These are phyloP conservation scores for Gamsiella multidivaricata DNA, from an alignment of 192 early-diverging fungal genomes.

Conservation along the genomic window DNA sequence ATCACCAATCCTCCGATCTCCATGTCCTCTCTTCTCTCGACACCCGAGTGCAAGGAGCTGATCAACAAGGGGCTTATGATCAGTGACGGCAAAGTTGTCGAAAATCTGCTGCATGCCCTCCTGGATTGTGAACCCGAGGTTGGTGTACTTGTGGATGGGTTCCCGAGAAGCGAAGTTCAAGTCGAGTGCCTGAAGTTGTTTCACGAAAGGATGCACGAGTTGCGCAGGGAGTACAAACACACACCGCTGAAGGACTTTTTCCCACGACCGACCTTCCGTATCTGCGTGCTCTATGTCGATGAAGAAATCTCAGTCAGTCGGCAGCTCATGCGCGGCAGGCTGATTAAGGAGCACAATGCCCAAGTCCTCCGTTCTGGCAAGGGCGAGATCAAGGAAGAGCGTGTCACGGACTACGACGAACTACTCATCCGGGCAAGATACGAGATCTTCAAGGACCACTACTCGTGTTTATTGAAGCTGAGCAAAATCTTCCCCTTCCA, in stretches of 20 bases:
- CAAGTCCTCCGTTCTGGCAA: conserved; percentile 62
- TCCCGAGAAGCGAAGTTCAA: conserved; percentile 68
- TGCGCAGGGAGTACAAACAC: conserved; percentile 61
- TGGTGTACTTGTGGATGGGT: conserved; percentile 66
- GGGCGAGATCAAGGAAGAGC: conserved; percentile 64
- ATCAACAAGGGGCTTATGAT: conserved; percentile 70
- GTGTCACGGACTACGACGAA: conserved; percentile 68
- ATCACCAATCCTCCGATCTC: conserved; percentile 69
- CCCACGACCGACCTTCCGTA: conserved; percentile 67
- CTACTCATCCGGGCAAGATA: conserved; percentile 65
- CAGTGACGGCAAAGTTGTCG: conserved; percentile 65
- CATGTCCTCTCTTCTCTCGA: conserved; percentile 61
- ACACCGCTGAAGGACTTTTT: conserved; percentile 62
- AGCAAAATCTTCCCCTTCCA: conserved; percentile 71
- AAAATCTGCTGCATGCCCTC: conserved; percentile 61
- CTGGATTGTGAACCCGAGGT: conserved; percentile 63
- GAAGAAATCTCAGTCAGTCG: conserved; percentile 66
- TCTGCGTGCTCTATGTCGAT: conserved; percentile 67
- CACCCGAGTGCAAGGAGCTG: conserved; percentile 67
- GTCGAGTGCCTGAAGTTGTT: conserved; percentile 65
- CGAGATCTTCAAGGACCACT: conserved; percentile 68
- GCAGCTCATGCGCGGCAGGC: conserved; percentile 59
- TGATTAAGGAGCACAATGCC: conserved; percentile 63
- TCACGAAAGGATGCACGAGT: conserved; percentile 66
- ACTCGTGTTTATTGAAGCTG: conserved; percentile 62